Evolutionary conservation across 257 asterid genomes (phyloP).

Genomic region (Ehretia macrophylla): DNA sequence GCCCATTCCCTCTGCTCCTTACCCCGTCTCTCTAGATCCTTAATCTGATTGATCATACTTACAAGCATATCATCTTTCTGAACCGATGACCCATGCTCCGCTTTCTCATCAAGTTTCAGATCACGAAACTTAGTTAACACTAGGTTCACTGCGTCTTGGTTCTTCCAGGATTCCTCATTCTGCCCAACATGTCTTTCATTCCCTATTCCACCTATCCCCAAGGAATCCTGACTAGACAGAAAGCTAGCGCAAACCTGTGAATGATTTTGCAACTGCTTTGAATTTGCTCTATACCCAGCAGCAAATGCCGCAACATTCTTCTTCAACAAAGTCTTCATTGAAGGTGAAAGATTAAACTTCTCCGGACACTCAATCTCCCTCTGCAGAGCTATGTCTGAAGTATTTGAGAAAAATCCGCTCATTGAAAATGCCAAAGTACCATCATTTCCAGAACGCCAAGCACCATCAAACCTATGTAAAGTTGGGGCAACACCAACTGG

Average conservation of each 20-base stretch:
- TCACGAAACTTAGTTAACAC: constrained; percentile 79
- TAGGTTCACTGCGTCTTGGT: constrained; percentile 67
- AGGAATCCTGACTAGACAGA: constrained; percentile 40
- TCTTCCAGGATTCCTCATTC: constrained; percentile 51
- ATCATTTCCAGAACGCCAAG: constrained; percentile 81
- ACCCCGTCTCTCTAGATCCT: constrained; percentile 83
- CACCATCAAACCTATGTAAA: constrained; percentile 75
- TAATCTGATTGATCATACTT: constrained; percentile 68
- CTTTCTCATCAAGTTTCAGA: constrained; percentile 71
- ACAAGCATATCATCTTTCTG: constrained; percentile 80
- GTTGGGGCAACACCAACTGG: constrained; percentile 72
- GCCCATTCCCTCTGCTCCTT: constrained; percentile 96
- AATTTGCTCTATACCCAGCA: constrained; percentile 82
- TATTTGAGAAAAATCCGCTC: constrained; percentile 48
- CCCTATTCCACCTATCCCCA: constrained; percentile 21
- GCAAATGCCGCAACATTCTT: constrained; percentile 89
- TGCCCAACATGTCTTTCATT: constrained; percentile 30
- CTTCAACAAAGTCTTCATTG: constrained; percentile 78
- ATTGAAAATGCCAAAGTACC: constrained; percentile 58
- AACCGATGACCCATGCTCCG: constrained; percentile 51
- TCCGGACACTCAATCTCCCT: constrained; percentile 87
- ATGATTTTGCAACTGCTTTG: constrained; percentile 51
- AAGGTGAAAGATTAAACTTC: constrained; percentile 84
- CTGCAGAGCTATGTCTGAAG: constrained; percentile 62
- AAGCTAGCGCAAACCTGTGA: constrained; percentile 55